Evolutionary conservation across 2,329 filamentous ascomycete species (phyloP).

Genomic region (Cladosporium austrohemisphaericum): DNA sequence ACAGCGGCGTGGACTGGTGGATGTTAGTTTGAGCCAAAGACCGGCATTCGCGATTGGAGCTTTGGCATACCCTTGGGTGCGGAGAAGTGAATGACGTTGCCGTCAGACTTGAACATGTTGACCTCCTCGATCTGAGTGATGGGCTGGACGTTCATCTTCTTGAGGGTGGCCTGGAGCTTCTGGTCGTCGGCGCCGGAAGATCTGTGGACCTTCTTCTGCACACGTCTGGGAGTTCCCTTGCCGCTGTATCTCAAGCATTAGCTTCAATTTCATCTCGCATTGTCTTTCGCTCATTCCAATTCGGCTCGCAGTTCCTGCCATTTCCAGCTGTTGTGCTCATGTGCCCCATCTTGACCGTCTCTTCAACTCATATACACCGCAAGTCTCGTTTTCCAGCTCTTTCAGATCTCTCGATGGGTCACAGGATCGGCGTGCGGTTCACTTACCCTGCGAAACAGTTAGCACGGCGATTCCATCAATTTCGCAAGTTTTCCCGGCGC

Average conservation of each 20-base stretch:
- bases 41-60: neutral
- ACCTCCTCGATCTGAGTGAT: conserved; percentile 99
- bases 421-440: neutral
- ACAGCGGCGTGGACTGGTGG: conserved; percentile 86
- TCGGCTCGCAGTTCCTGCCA: neutral
- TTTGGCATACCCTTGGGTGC: conserved; percentile 77
- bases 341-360: conserved; percentile 1
- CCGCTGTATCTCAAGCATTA: conserved; percentile 55
- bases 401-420: neutral
- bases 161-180: conserved; percentile 95
- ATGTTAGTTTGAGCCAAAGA: conserved; percentile 9
- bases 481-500: conserved; percentile 9
- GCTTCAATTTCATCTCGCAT: conserved; percentile 1
- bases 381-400: conserved; percentile 6
- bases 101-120: conserved; percentile 99
- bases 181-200: conserved; percentile 95
- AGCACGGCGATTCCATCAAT: conserved; percentile 20
- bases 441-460: conserved; percentile 33
- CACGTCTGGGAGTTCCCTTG: conserved; percentile 96
- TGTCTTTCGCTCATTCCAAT: neutral
- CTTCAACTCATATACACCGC: neutral
- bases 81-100: conserved; percentile 99
- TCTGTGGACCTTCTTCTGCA: conserved; percentile 97
- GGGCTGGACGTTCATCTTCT: conserved; percentile 99
- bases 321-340: neutral